Evolutionary conservation across 768 basidiomycete genomes (phyloP).

Genomic region (Asterophora parasitica): DNA sequence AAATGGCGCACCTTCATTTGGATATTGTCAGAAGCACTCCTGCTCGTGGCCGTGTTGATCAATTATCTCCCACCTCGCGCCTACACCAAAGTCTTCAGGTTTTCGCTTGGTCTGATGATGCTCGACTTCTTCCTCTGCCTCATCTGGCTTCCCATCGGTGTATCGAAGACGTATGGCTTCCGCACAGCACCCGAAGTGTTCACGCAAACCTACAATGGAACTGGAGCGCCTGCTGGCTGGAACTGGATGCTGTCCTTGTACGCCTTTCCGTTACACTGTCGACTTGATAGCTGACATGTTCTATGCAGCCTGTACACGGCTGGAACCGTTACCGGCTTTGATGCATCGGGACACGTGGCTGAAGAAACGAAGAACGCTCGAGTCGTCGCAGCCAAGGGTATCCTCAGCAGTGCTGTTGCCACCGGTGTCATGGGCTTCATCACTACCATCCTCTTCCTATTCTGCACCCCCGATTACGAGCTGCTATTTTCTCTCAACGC

Average conservation of each 20-base stretch:
- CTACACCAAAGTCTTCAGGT: slow-evolving; percentile 75
- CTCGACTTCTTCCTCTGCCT: slow-evolving; percentile 84
- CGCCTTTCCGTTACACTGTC: slow-evolving; percentile 6
- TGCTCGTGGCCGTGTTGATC: slow-evolving; percentile 69
- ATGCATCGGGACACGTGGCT: slow-evolving; percentile 83
- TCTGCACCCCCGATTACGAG: slow-evolving; percentile 78
- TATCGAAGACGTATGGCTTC: slow-evolving; percentile 86
- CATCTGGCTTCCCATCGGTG: slow-evolving; percentile 92
- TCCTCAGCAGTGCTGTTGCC: slow-evolving; percentile 70
- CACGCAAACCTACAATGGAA: slow-evolving; percentile 81
- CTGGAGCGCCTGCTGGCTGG: slow-evolving; percentile 82
- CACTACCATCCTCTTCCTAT: slow-evolving; percentile 76
- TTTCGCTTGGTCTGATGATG: slow-evolving; percentile 70
- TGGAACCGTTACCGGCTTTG: slow-evolving; percentile 87
- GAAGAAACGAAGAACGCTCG: slow-evolving; percentile 89
- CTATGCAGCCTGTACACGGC: slow-evolving; percentile 70
- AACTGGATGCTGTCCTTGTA: slow-evolving; percentile 90
- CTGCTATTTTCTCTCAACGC: slow-evolving; percentile 70
- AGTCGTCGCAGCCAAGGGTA: slow-evolving; percentile 77
- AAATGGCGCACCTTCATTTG: slow-evolving; percentile 87
- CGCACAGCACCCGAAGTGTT: slow-evolving; percentile 81
- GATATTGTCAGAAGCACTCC: slow-evolving; percentile 70
- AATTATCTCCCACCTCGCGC: slow-evolving; percentile 78
- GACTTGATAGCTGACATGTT: not conserved
- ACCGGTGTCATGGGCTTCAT: slow-evolving; percentile 78